These are phyloP conservation scores for Schizochytrium sp. DNA, from an alignment of 108 stramenopile species.

Conservation along the genomic window DNA sequence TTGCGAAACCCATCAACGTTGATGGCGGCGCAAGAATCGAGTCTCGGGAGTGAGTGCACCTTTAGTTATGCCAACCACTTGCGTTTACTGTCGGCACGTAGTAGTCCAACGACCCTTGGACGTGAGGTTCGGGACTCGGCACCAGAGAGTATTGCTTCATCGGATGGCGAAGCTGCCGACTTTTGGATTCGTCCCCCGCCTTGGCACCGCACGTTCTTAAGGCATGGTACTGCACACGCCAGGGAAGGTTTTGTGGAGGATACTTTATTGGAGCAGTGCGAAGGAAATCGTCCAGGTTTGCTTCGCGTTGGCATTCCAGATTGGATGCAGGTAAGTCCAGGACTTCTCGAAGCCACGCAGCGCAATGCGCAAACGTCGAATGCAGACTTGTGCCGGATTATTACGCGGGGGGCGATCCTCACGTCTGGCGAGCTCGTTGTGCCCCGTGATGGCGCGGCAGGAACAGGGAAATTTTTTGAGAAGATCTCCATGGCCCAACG, in stretches of 20 bases:
- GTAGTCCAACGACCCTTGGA: background rate
- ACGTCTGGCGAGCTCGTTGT: background rate
- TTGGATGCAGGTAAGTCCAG: background rate
- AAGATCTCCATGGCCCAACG: slow-evolving; percentile 7
- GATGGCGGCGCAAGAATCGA: background rate
- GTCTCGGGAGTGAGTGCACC: background rate
- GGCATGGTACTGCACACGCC: background rate
- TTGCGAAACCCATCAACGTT: background rate
- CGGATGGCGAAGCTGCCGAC: background rate
- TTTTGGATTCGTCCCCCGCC: background rate
- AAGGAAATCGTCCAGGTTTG: background rate
- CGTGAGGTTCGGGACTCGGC: background rate
- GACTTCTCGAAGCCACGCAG: background rate
- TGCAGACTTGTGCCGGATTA: background rate
- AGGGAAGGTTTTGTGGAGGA: background rate
- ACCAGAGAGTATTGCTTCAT: background rate
- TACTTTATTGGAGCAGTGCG: background rate
- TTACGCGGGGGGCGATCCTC: background rate
- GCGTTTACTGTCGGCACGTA: background rate
- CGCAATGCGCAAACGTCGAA: background rate
- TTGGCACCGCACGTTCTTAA: background rate
- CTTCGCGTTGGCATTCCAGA: background rate
- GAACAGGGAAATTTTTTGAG: background rate
- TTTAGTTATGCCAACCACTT: background rate
- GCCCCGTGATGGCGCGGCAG: background rate